Base-by-base conservation (phyloP, 2,329 filamentous ascomycete species). In the Aspergillus sp. region DNA sequence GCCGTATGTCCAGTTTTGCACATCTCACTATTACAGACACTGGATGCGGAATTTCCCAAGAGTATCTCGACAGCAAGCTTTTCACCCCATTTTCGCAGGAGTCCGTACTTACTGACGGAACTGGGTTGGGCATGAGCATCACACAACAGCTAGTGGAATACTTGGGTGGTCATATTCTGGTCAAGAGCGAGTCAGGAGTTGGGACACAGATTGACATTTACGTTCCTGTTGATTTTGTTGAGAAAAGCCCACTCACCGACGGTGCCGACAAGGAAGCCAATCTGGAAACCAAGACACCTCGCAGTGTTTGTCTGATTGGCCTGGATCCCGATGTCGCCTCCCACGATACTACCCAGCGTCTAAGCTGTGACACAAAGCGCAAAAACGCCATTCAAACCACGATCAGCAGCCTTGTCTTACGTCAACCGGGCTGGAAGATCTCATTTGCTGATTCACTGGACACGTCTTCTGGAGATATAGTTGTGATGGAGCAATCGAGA, bases 71-170 rank as follows among this genome's bases (percentile, higher is more conserved):
- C 28, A 81, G 85, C 17, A 80, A 81, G 7, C 72, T 90, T 0
- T 91, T 87, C 68, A 82, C 81, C 0, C 85, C 88, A 0, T 91
- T 91, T 63, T 75, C 81, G 0, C 88, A 91, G 64, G 89, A 90
- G 67, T 81, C 88, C 41, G 69, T 77, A 0, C 72, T 90, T 0
- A 78, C 82, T 0, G 81, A 84, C 0, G 89, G 89, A 0, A 85
- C 85, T 0, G 89, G 89, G 0, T 77, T 91, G 0, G 89, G 89
- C 0, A 75, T 91, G 19, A 86, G 83, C 53, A 83, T 91, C 7
- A 87, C 90, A 0, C 80, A 82, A 22, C 66, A 78, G 67, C 83
- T 91, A 2, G 81, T 88, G 2, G 79, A 81, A 17, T 82, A 83
- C 45, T 76, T 90, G 0, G 81, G 81, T 6, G 88, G 87, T 0